Percentiles rank a stretch among this genome's conserved stretches.
Evolutionary conservation across 192 early-diverging fungal genomes (phyloP).

Genomic region (Mortierella claussenii): DNA sequence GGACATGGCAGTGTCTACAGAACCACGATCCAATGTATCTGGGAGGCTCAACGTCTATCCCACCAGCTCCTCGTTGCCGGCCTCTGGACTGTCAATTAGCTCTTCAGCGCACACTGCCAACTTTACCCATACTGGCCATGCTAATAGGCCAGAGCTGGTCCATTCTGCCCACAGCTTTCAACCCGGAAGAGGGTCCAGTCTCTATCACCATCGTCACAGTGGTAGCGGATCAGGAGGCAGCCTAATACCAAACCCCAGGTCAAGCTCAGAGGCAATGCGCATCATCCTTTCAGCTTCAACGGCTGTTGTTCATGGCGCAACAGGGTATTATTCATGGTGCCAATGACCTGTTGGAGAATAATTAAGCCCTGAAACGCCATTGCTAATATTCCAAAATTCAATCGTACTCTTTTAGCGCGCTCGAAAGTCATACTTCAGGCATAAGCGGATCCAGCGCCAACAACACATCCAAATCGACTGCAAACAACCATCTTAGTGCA

Average conservation of each 20-base stretch:
- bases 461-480: too few relatives aligned
- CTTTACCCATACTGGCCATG: not conserved
- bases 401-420: not conserved
- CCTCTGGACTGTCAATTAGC: not conserved
- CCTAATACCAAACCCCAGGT: not conserved
- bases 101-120: not conserved
- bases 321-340: slow-evolving; percentile 6
- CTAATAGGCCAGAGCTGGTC: slow-evolving; percentile 10
- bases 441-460: too few relatives aligned
- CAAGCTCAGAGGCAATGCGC: slow-evolving; percentile 40
- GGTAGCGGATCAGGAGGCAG: slow-evolving; percentile 2
- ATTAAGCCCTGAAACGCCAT: not conserved
- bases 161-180: slow-evolving; percentile 31
- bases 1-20: slow-evolving; percentile 52
- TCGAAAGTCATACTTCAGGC: too few relatives aligned
- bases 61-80: not conserved
- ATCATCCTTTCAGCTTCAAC: slow-evolving; percentile 17
- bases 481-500: too few relatives aligned
- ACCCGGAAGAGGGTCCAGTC: slow-evolving; percentile 4
- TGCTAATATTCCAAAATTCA: too few relatives aligned
- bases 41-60: not conserved
- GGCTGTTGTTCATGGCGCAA: not conserved
- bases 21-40: not conserved
- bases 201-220: not conserved
- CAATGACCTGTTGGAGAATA: too few relatives aligned